Conservation (phyloP, 495 filamentous ascomycete genomes). For the Hypoxylon fragiforme region DNA sequence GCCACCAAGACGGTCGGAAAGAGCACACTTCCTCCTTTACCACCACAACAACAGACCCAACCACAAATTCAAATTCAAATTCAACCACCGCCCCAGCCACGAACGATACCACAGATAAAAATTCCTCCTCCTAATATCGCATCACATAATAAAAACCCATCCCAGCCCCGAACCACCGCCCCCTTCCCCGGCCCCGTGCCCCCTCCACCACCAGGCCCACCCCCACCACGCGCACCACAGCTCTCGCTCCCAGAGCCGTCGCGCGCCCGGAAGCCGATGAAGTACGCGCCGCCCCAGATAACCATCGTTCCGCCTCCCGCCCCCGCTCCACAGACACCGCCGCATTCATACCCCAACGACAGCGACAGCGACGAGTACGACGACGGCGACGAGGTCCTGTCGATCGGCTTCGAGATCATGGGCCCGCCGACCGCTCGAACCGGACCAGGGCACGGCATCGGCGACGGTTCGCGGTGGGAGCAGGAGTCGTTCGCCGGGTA, state of each 20-base stretch:
- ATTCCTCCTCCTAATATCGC: too few relatives aligned
- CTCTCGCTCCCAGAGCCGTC: slow-evolving; percentile 8
- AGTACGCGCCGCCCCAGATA: slow-evolving; percentile 10
- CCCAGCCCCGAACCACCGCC: background rate
- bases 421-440: background rate
- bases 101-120: too few relatives aligned
- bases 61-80: slow-evolving; percentile 11
- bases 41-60: slow-evolving; percentile 3
- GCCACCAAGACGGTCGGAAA: background rate
- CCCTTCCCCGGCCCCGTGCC: background rate
- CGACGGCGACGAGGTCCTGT: slow-evolving; percentile 16
- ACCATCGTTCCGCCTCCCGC: background rate
- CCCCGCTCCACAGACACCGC: background rate
- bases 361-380: background rate
- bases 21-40: background rate
- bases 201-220: background rate
- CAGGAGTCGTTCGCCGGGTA: slow-evolving; percentile 16
- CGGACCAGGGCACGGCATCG: background rate
- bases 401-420: slow-evolving; percentile 9
- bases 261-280: slow-evolving; percentile 8
- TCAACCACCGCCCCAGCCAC: background rate
- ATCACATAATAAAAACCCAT: too few relatives aligned
- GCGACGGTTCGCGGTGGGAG: slow-evolving; percentile 8
- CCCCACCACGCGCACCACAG: slow-evolving; percentile 1
- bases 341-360: background rate